Base-by-base conservation (phyloP, 2,329 filamentous ascomycete genomes). In the Periconia sp. region DNA sequence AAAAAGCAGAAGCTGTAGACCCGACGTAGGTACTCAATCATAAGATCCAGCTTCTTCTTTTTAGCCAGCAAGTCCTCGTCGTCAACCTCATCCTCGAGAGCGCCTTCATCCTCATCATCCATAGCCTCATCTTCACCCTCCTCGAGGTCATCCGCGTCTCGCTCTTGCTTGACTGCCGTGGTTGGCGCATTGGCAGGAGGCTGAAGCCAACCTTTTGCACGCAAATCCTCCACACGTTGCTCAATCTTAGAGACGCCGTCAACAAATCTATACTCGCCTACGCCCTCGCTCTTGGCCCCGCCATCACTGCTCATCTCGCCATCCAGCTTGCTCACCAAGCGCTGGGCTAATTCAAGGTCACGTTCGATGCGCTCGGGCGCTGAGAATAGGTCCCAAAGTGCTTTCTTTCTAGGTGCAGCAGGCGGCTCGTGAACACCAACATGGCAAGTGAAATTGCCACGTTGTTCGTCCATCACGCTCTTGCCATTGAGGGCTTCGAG, bases 1-100 rank as follows among this genome's bases (percentile, higher is more conserved):
- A 97, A 99, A 81, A 99, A 97, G 79, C 94, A 99, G 77, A 99
- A 97, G 76, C 94, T 97, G 82, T 95, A 96, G 49, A 99, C 94
- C 15, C 94, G 88, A 49, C 94, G 91, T 55, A 99, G 82, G 72
- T 99, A 99, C 76, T 99, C 94, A 49, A 97, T 94, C 73, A 96
- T 82, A 35, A 99, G 81, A 75, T 99, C 94, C 47, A 99, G 85
- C 68, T 94, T 92, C 81, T 99, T 97, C 83, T 97, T 97, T 81
- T 96, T 94, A 41, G 87, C 83, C 50, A 97, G 74, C 40, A 97
- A 79, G 41, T 97, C 91, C 68, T 96, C 91, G 65, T 96, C 91
- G 63, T 99, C 93, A 33, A 87, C 82, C 57, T 97, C 93, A 49
- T 94, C 91, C 55, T 91, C 82, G 45, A 81, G 76, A 27, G 81